Percentiles rank a stretch among this genome's conserved stretches.
These are phyloP conservation scores for Aspergillus unguis DNA, from an alignment of 2,329 filamentous ascomycete genomes.

Conservation along the genomic window DNA sequence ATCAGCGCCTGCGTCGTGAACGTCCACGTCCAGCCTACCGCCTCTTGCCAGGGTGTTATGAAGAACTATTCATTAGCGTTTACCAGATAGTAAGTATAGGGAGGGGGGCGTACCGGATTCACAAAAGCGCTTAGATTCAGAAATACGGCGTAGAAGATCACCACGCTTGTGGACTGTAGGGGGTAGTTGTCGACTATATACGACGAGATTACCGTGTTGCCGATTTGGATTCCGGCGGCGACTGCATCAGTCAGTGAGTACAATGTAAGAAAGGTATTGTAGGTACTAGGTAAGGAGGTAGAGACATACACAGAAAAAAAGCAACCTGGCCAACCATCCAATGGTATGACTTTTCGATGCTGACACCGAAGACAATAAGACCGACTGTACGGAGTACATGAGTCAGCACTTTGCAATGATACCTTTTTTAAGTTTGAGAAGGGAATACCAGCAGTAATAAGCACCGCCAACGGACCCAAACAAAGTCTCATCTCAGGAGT, in stretches of 20 bases:
- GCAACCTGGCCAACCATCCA: constrained; percentile 58
- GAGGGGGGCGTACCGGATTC: constrained; percentile 33
- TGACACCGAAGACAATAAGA: constrained; percentile 55
- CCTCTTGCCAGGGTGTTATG: constrained; percentile 48
- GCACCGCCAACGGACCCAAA: constrained; percentile 53
- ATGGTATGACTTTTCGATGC: constrained; percentile 52
- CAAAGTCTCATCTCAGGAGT: constrained; percentile 56
- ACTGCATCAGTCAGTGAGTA: constrained; percentile 32
- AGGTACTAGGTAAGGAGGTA: neutral
- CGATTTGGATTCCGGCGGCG: constrained; percentile 55
- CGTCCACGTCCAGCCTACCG: constrained; percentile 50
- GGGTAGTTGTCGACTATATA: constrained; percentile 57
- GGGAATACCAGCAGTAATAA: constrained; percentile 42
- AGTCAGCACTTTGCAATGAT: neutral
- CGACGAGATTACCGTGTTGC: no score
- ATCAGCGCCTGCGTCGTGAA: constrained; percentile 51
- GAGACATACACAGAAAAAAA: constrained; percentile 51
- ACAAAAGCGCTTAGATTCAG: constrained; percentile 52
- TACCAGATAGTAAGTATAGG: neutral
- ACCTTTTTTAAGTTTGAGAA: no score
- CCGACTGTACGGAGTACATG: constrained; percentile 41
- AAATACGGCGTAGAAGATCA: constrained; percentile 55
- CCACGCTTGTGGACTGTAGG: constrained; percentile 52
- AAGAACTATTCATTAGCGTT: constrained; percentile 43
- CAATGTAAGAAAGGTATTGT: neutral